Percentiles rank a stretch among this genome's conserved stretches.
Conservation (phyloP, 106 monocot genomes). For the Vanilla planifolia region DNA sequence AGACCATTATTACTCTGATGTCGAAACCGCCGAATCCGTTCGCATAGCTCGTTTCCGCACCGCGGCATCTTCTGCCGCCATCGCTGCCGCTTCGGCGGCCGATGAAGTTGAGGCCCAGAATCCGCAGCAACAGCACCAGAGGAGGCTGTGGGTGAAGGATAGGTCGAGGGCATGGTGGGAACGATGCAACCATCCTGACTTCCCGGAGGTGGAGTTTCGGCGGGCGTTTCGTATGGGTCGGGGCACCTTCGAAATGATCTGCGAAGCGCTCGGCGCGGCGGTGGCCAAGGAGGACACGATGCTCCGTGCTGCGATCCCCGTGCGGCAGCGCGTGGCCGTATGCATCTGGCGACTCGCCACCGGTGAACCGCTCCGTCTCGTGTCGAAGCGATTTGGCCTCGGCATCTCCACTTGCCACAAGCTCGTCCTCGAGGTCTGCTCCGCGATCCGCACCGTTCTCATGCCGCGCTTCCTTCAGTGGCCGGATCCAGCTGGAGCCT, state of each 20-base stretch:
- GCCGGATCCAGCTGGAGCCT: conserved; percentile 22
- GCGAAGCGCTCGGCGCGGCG: conserved; percentile 32
- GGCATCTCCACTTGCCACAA: conserved; percentile 77
- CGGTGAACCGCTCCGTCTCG: conserved; percentile 56
- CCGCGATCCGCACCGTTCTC: conserved; percentile 52
- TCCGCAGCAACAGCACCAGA: conserved; percentile 4
- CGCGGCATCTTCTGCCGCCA: conserved; percentile 17
- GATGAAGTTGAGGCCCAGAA: conserved; percentile 10
- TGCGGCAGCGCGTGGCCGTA: conserved; percentile 55
- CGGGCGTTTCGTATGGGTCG: conserved; percentile 40
- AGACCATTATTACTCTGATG: conserved; percentile 25
- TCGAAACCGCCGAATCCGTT: conserved; percentile 27
- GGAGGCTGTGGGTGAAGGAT: conserved; percentile 55
- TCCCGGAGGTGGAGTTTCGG: conserved; percentile 42
- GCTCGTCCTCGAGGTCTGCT: conserved; percentile 78
- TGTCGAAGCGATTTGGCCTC: conserved; percentile 46
- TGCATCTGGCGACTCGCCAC: conserved; percentile 64
- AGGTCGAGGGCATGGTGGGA: conserved; percentile 61
- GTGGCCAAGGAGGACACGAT: conserved; percentile 60
- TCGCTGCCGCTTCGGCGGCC: conserved; percentile 8
- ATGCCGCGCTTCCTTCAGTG: conserved; percentile 73
- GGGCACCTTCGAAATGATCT: conserved; percentile 45
- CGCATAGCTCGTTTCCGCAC: conserved; percentile 4
- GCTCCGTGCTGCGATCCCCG: conserved; percentile 61
- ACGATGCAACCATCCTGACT: conserved; percentile 35